These are phyloP conservation scores for Boechera retrofracta DNA, from an alignment of 345 rosid species.

Conservation along the genomic window DNA sequence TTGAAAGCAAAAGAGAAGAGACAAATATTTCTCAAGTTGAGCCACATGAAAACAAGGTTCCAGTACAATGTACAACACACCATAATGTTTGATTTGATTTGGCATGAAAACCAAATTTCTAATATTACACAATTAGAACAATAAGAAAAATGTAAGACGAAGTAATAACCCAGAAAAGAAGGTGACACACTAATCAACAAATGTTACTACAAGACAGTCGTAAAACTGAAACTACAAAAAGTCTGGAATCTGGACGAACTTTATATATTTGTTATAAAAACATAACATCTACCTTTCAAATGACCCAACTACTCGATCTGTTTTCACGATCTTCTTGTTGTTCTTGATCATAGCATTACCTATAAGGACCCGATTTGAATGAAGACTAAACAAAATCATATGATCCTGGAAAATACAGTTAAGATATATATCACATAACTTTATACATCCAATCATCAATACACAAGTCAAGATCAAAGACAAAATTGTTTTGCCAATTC, in stretches of 20 bases:
- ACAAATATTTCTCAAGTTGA: constrained; percentile 37
- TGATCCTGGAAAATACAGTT: constrained; percentile 12
- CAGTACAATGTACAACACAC: constrained; percentile 44
- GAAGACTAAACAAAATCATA: constrained; percentile 5
- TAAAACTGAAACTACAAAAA: constrained; percentile 11
- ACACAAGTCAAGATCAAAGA: constrained; percentile 24
- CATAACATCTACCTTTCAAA: not conserved
- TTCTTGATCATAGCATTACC: constrained; percentile 22
- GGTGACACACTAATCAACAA: constrained; percentile 3
- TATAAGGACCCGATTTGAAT: not conserved
- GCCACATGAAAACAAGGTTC: constrained; percentile 37
- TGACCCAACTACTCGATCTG: not conserved
- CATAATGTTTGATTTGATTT: constrained; percentile 45
- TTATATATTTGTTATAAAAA: not conserved
- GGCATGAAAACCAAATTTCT: constrained; percentile 35
- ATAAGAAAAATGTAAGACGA: not conserved
- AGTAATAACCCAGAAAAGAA: constrained; percentile 32
- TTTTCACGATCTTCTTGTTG: constrained; percentile 4
- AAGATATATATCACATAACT: not conserved
- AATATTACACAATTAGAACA: constrained; percentile 30
- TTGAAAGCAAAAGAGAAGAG: constrained; percentile 8
- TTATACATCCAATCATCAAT: constrained; percentile 12
- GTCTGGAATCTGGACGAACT: constrained; percentile 14
- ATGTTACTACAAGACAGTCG: constrained; percentile 4
- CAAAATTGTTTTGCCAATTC: constrained; percentile 9